phyloP scores from a whole-genome alignment of 495 filamentous ascomycete species.

The Terfezia boudieri region DNA sequence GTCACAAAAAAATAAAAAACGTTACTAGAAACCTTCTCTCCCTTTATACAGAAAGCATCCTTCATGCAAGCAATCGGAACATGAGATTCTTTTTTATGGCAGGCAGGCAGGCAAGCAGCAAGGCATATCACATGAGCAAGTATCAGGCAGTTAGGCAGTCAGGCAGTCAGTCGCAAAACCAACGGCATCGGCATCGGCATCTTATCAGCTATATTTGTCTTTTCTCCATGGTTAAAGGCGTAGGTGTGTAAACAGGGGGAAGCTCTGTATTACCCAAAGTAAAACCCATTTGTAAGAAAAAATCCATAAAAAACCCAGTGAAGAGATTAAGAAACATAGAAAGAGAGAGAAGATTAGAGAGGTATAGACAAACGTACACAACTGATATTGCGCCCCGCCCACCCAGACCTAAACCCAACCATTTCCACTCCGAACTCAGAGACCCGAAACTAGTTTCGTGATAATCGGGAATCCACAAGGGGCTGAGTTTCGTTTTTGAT shows the following conservation, averaged over 20 bases:
- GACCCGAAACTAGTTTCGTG: not conserved
- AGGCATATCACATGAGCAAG: too few relatives aligned
- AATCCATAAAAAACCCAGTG: not conserved
- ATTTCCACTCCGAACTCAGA: not conserved
- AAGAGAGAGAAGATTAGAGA: constrained; percentile 3
- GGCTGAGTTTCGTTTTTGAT: constrained; percentile 17
- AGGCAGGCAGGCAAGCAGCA: too few relatives aligned
- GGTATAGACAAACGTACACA: constrained; percentile 1
- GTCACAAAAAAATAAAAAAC: too few relatives aligned
- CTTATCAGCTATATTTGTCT: not conserved
- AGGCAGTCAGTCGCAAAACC: too few relatives aligned
- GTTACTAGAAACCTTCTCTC: too few relatives aligned
- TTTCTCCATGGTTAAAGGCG: not conserved
- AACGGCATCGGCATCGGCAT: too few relatives aligned
- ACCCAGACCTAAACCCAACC: not conserved
- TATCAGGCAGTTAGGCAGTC: too few relatives aligned
- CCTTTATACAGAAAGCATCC: too few relatives aligned
- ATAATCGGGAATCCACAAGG: too few relatives aligned
- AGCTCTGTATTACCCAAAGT: not conserved
- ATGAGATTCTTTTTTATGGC: too few relatives aligned
- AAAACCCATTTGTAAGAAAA: not conserved
- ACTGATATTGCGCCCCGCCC: not conserved
- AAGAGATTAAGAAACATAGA: constrained; percentile 7
- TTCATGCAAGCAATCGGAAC: too few relatives aligned
- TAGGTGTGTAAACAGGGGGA: not conserved